These are phyloP conservation scores for Ogataea neopini DNA, from an alignment of 805 yeast species.

Conservation along the genomic window DNA sequence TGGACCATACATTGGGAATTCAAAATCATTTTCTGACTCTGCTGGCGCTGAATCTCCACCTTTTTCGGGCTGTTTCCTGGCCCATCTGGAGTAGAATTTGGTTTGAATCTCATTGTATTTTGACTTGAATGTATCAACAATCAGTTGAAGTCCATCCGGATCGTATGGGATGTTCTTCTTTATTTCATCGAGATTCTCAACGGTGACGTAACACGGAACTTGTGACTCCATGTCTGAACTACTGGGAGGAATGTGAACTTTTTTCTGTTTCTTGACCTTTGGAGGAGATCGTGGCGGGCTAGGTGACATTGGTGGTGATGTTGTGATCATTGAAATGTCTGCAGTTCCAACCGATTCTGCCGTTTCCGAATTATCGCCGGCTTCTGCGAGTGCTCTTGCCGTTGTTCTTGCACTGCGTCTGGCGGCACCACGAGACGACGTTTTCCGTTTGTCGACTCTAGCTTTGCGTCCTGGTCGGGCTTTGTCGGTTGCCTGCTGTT, in stretches of 20 bases:
- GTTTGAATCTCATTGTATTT: conserved; percentile 27
- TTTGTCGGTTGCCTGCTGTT: not conserved
- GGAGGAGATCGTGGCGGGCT: not conserved
- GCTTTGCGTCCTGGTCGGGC: conserved; percentile 1
- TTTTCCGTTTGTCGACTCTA: conserved; percentile 1
- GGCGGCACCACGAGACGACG: not conserved
- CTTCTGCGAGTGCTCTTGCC: not conserved
- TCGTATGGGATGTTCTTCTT: conserved; percentile 16
- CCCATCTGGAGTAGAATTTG: conserved; percentile 29
- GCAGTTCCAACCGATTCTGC: not conserved
- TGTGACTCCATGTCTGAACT: conserved; percentile 1
- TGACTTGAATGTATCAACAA: conserved; percentile 22
- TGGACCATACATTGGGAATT: conserved; percentile 35
- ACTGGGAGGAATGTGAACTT: not conserved
- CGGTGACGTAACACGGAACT: conserved; percentile 24
- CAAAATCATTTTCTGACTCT: conserved; percentile 21
- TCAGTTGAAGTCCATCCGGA: conserved; percentile 8
- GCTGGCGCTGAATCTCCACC: conserved; percentile 2
- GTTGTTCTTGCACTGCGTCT: not conserved
- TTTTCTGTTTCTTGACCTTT: conserved; percentile 2
- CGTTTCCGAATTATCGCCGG: not conserved
- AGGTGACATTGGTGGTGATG: not conserved
- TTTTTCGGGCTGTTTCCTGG: conserved; percentile 11
- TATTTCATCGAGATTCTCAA: conserved; percentile 21
- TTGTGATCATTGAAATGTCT: not conserved